phyloP scores from a whole-genome alignment of 1,139 yeast genomes.

The Pichia terricola region DNA sequence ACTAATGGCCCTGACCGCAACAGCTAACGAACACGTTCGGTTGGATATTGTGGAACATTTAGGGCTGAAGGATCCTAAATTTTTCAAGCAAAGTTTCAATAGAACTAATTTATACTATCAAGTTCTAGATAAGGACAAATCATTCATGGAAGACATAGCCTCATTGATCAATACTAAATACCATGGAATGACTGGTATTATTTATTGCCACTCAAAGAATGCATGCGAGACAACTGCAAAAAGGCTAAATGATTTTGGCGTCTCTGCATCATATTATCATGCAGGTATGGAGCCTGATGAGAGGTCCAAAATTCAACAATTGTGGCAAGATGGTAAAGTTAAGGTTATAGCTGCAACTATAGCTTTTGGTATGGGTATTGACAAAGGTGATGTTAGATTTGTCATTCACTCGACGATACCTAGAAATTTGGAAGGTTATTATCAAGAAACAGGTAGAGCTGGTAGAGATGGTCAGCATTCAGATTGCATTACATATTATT shows the following conservation, averaged over 20 bases:
- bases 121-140: constrained; percentile 53
- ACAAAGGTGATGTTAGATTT: constrained; percentile 88
- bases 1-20: constrained; percentile 93
- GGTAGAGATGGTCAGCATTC: constrained; percentile 87
- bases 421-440: constrained; percentile 85
- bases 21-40: constrained; percentile 88
- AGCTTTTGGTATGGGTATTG: constrained; percentile 99
- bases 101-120: constrained; percentile 79
- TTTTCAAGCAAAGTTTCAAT: constrained; percentile 74
- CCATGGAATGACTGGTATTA: constrained; percentile 66
- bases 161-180: constrained; percentile 45
- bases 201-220: constrained; percentile 85
- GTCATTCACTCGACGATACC: constrained; percentile 89
- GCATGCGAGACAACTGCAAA: constrained; percentile 78
- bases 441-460: constrained; percentile 98
- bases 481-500: constrained; percentile 74
- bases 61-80: constrained; percentile 44
- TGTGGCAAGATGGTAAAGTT: constrained; percentile 69
- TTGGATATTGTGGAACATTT: constrained; percentile 76
- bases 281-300: constrained; percentile 87
- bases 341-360: constrained; percentile 92
- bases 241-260: constrained; percentile 48
- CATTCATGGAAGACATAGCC: constrained; percentile 52
- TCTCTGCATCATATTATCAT: constrained; percentile 72
- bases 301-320: constrained; percentile 55